Conservation (phyloP, 78 protist species). For the slime mould (Dictyostelium discoideum) region DNA sequence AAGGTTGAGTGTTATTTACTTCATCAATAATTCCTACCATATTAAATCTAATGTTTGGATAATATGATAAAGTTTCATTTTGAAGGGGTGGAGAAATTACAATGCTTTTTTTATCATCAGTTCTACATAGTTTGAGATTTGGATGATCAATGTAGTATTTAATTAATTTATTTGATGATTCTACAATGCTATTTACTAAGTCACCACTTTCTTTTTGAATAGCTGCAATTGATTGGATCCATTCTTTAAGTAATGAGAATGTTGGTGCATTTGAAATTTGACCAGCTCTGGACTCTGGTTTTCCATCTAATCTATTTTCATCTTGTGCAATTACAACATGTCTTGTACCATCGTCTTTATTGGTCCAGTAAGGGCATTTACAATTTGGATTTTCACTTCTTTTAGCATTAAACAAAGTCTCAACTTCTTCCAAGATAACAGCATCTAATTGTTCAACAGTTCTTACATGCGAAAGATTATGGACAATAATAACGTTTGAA, state of each 20-base stretch:
- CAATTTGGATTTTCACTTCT: not conserved
- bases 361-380: not conserved
- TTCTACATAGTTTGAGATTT: not conserved
- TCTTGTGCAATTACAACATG: not conserved
- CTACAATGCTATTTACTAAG: not conserved
- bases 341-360: not conserved
- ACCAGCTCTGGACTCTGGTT: not conserved
- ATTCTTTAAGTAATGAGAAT: not conserved
- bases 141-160: not conserved
- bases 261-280: not conserved
- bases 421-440: not conserved
- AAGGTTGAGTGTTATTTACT: not conserved
- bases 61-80: not conserved
- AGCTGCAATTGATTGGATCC: not conserved
- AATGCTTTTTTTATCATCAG: not conserved
- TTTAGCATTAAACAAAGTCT: not conserved
- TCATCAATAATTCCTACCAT: not conserved
- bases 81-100: not conserved
- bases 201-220: not conserved
- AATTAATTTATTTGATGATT: not conserved
- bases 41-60: not conserved
- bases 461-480: not conserved
- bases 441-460: not conserved
- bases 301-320: not conserved
- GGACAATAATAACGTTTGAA: not conserved